Evolutionary conservation across 129 eudicot species (phyloP), one percentile per base, ranked within the genome.

Genomic region (Lactuca sativa): DNA sequence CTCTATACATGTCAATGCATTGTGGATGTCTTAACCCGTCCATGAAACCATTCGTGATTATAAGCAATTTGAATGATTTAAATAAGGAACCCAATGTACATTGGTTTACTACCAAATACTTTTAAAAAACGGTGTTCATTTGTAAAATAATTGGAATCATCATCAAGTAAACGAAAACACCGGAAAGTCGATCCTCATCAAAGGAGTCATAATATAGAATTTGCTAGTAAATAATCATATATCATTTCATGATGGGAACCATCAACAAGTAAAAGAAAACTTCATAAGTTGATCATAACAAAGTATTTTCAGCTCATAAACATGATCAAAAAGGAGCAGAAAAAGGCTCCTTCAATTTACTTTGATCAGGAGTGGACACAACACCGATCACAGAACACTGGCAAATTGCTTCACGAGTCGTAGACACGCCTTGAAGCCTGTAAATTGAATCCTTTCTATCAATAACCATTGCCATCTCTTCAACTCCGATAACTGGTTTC

Each of bases 241-340:
- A n/a, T 9, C n/a, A 12, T 47, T 47, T 11, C 52, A 47, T 47
- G 52, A 47, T 47, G 52, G 15, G 6, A 47, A 47, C 15, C 52
- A 12, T 47, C 52, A 9, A 0, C 52, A 47, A 2, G 52, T 47
- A 40, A 6, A 40, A 40, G 9, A 47, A 47, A 47, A 36, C 38
- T 36, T 36, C 38, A 36, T 36, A 36, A 36, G 38, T 36, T 36
- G 6, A 36, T 36, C 38, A 36, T 4, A 36, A 51, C 49, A 34
- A 9, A 14, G 21, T 17, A 6, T 38, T 36, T 15, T 4, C 33
- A 7, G 34, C 38, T 72, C 48, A 0, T 25, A 57, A 25, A 44
- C 16, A 14, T 36, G 38, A 33, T 57, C 64, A 86, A 21, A 87
- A 87, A 10, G 90, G 95, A 44, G 95, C 95, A 5, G 95, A 82